Percentiles rank a stretch among this genome's conserved stretches.
These are phyloP conservation scores for Lentinus tigrinus DNA, from an alignment of 768 basidiomycete genomes.

Conservation along the genomic window DNA sequence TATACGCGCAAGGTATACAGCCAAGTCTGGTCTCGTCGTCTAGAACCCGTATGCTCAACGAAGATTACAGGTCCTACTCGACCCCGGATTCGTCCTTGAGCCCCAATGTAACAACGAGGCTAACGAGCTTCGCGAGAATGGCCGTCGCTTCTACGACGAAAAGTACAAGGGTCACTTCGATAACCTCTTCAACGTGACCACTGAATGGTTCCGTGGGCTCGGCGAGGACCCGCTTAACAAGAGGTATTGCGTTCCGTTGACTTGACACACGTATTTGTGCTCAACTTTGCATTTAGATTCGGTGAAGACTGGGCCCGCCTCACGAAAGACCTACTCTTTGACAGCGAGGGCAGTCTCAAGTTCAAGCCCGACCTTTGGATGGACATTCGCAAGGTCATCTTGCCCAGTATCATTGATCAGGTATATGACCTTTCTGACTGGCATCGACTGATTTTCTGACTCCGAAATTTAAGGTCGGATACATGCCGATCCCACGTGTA, in stretches of 20 bases:
- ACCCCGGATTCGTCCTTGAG: constrained; percentile 85
- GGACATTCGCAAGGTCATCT: constrained; percentile 80
- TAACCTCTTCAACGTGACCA: constrained; percentile 65
- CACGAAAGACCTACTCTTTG: constrained; percentile 80
- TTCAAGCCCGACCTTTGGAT: constrained; percentile 91
- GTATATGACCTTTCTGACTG: constrained; percentile 37
- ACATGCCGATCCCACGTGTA: constrained; percentile 88
- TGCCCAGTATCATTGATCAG: constrained; percentile 76
- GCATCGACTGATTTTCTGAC: background rate
- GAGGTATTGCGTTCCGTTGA: constrained; percentile 23
- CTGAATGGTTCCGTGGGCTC: constrained; percentile 82
- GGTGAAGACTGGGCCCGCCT: constrained; percentile 82
- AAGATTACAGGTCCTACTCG: constrained; percentile 56
- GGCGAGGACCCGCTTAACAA: constrained; percentile 83
- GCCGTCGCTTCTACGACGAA: constrained; percentile 74
- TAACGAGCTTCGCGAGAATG: constrained; percentile 60
- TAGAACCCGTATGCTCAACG: background rate
- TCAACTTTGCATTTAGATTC: too few species aligned
- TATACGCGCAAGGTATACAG: constrained; percentile 64
- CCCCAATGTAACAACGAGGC: constrained; percentile 70
- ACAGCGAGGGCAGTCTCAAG: constrained; percentile 75
- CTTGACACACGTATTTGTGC: background rate
- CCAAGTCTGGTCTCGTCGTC: background rate
- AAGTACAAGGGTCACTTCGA: constrained; percentile 82
- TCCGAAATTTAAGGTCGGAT: constrained; percentile 50